Conservation (phyloP, 1,284 basidiomycete genomes). For the Taiwanofungus camphoratus region DNA sequence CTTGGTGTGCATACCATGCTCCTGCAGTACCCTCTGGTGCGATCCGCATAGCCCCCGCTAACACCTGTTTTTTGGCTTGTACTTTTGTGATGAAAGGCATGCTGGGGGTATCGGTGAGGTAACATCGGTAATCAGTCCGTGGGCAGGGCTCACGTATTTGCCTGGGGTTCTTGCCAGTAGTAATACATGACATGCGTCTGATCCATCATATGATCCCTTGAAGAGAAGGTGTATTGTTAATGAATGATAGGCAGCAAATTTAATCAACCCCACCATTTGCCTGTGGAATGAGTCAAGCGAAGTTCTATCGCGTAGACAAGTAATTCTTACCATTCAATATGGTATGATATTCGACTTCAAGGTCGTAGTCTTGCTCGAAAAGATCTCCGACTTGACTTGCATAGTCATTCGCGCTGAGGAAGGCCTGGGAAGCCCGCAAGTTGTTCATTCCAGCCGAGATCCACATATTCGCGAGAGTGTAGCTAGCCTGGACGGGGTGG, state of each 20-base stretch:
- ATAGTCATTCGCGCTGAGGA: conserved; percentile 52
- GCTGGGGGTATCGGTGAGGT: conserved; percentile 24
- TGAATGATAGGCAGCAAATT: too few species aligned
- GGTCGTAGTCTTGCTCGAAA: conserved; percentile 54
- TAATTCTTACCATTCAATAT: conserved; percentile 45
- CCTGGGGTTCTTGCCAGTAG: conserved; percentile 69
- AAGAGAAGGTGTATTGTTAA: not conserved
- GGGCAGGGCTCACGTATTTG: conserved; percentile 40
- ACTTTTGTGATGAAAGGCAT: conserved; percentile 55
- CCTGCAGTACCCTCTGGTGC: conserved; percentile 54
- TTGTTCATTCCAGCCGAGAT: conserved; percentile 57
- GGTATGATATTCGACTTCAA: conserved; percentile 53
- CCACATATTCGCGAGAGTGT: conserved; percentile 52
- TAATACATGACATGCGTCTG: conserved; percentile 60
- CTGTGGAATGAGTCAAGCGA: conserved; percentile 21
- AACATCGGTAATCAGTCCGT: not conserved
- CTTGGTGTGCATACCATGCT: conserved; percentile 41
- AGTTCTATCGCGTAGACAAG: not conserved
- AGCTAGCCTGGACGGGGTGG: conserved; percentile 54
- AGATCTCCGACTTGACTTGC: conserved; percentile 49
- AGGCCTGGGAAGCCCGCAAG: conserved; percentile 57
- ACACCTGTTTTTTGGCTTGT: conserved; percentile 48
- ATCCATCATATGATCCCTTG: conserved; percentile 52
- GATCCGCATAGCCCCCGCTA: conserved; percentile 57
- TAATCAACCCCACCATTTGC: conserved; percentile 47